These are phyloP conservation scores for Cnidoscolus chayamansa DNA, from an alignment of 441 rosid genomes.

Conservation along the genomic window DNA sequence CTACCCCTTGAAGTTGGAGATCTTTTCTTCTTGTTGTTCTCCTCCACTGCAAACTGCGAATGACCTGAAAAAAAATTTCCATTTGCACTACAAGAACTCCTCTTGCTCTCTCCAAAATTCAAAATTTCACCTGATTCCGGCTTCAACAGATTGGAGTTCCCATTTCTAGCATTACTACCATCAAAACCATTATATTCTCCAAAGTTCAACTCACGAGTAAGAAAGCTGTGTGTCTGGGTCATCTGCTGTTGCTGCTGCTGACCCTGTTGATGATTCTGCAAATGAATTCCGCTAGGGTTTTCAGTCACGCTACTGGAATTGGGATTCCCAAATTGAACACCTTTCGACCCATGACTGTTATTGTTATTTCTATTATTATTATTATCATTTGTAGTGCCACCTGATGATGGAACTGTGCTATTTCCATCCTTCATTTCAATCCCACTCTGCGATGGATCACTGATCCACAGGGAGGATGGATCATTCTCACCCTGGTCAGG, in stretches of 20 bases:
- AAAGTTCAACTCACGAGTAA: conserved; percentile 60
- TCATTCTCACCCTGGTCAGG: conserved; percentile 84
- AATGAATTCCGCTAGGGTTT: conserved; percentile 34
- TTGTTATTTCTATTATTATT: conserved; percentile 24
- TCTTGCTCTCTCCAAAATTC: conserved; percentile 64
- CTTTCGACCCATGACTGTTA: conserved; percentile 35
- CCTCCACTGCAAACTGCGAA: conserved; percentile 35
- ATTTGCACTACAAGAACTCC: conserved; percentile 38
- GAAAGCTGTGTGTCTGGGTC: conserved; percentile 33
- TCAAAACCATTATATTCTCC: conserved; percentile 51
- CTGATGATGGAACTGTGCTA: conserved; percentile 21
- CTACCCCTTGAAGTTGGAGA: conserved; percentile 56
- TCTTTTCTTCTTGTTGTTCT: conserved; percentile 46
- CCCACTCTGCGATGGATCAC: conserved; percentile 43
- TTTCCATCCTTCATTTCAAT: conserved; percentile 45
- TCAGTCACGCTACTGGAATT: conserved; percentile 52
- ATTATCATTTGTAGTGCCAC: neutral
- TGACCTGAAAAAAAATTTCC: conserved; percentile 42
- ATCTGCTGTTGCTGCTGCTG: conserved; percentile 30
- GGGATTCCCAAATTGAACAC: conserved; percentile 43
- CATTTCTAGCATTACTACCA: conserved; percentile 37
- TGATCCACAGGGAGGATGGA: conserved; percentile 70
- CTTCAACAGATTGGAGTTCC: conserved; percentile 48
- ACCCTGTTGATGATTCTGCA: conserved; percentile 23
- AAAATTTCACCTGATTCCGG: conserved; percentile 67